Conservation (phyloP, 2,329 filamentous ascomycete species). For the Penicillium aurantiogriseum region DNA sequence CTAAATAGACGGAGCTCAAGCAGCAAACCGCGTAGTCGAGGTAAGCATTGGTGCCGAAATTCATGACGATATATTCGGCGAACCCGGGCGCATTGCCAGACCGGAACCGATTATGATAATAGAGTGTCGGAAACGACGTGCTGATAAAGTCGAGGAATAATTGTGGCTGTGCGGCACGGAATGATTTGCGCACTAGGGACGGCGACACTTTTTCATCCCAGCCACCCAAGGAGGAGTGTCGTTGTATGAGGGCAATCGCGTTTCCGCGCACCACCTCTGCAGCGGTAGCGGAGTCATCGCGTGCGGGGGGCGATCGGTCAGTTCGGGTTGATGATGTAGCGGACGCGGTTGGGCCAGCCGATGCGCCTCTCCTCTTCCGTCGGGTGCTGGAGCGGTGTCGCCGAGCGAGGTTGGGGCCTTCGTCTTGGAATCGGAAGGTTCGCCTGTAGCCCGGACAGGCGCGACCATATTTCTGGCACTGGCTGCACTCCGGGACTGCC, state of each 20-base stretch:
- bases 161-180: conserved; percentile 23
- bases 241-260: conserved; percentile 28
- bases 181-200: conserved; percentile 23
- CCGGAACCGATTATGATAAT: conserved; percentile 30
- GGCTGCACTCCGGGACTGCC: conserved; percentile 39
- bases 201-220: conserved; percentile 24
- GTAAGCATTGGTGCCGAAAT: conserved; percentile 24
- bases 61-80: conserved; percentile 23
- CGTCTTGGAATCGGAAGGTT: conserved; percentile 40
- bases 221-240: conserved; percentile 15
- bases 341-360: conserved; percentile 2
- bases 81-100: conserved; percentile 23
- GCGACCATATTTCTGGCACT: conserved; percentile 39
- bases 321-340: conserved; percentile 2
- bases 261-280: conserved; percentile 23
- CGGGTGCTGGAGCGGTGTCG: conserved; percentile 23
- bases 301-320: not conserved
- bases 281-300: conserved; percentile 7
- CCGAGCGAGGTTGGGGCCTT: conserved; percentile 36
- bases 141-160: conserved; percentile 28
- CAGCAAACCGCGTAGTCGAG: conserved; percentile 29
- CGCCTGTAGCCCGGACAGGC: conserved; percentile 38
- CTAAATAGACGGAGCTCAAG: conserved; percentile 28
- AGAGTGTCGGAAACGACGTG: conserved; percentile 30
- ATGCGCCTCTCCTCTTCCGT: conserved; percentile 5